phyloP scores from a whole-genome alignment of 2,329 filamentous ascomycete species.

The Ceratocystis ficicola region DNA sequence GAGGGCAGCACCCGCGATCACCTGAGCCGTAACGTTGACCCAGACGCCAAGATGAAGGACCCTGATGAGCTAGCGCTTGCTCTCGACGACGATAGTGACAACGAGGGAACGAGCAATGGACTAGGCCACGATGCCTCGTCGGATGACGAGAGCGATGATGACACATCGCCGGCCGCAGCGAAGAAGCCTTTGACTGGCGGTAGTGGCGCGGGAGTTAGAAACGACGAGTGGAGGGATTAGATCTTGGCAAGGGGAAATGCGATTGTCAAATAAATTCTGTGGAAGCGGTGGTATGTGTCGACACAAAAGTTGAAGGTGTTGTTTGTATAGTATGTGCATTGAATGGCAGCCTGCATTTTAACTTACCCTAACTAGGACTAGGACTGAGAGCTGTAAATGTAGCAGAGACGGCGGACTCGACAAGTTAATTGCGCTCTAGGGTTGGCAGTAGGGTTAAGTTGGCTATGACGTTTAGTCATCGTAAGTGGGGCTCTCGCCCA shows the following conservation, averaged over 20 bases:
- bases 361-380: neutral
- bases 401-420: too few relatives aligned
- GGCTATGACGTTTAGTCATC: slow-evolving; percentile 13
- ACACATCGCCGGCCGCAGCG: slow-evolving; percentile 12
- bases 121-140: slow-evolving; percentile 11
- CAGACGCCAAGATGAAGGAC: slow-evolving; percentile 54
- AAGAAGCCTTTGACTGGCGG: slow-evolving; percentile 23
- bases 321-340: slow-evolving; percentile 9
- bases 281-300: neutral
- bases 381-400: neutral
- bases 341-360: neutral
- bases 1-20: slow-evolving; percentile 35
- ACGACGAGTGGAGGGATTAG: slow-evolving; percentile 38
- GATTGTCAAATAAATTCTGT: neutral
- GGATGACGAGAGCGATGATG: slow-evolving; percentile 22
- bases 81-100: slow-evolving; percentile 37
- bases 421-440: neutral
- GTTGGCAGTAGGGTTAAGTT: neutral
- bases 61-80: slow-evolving; percentile 52
- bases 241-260: neutral
- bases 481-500: slow-evolving; percentile 10
- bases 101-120: neutral
- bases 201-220: slow-evolving; percentile 30
- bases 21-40: slow-evolving; percentile 39
- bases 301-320: neutral